Conservation (phyloP, 1,284 basidiomycete genomes). For the Salmacisia buchloeana region DNA sequence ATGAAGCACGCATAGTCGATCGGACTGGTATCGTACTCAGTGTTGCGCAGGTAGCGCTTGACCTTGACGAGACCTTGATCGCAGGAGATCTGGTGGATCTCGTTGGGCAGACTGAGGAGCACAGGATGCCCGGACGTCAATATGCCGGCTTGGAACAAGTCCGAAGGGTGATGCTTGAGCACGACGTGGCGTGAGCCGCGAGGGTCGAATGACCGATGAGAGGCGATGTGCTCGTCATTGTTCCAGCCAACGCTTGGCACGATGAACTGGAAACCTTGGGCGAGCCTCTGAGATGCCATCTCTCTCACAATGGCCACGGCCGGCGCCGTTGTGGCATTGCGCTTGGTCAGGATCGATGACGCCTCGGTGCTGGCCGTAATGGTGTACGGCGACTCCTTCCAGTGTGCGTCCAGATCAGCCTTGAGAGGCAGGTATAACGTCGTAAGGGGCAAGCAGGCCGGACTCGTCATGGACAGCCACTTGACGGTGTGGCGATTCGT, state of each 20-base stretch:
- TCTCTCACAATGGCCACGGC: constrained; percentile 73
- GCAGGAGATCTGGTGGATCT: constrained; percentile 86
- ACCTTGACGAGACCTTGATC: constrained; percentile 80
- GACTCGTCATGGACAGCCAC: constrained; percentile 69
- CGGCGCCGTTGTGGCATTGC: constrained; percentile 62
- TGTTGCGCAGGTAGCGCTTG: constrained; percentile 73
- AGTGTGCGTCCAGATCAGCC: constrained; percentile 37
- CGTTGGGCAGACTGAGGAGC: constrained; percentile 88
- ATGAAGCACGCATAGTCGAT: constrained; percentile 81
- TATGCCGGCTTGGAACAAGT: constrained; percentile 47
- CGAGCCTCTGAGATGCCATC: constrained; percentile 84
- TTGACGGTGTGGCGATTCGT: constrained; percentile 82
- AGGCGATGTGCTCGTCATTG: not conserved
- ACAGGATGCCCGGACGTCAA: constrained; percentile 58
- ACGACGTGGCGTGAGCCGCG: constrained; percentile 12
- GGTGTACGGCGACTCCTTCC: constrained; percentile 48
- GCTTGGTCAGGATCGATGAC: constrained; percentile 45
- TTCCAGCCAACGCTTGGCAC: constrained; percentile 20
- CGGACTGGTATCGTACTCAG: constrained; percentile 60
- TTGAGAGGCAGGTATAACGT: constrained; percentile 60
- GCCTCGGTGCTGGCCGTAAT: constrained; percentile 43
- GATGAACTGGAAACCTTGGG: constrained; percentile 96
- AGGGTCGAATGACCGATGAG: not conserved
- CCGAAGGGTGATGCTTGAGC: constrained; percentile 37
- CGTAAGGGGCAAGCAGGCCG: constrained; percentile 76